A percentile compares a stretch with the other conserved stretches of the same genome.
phyloP scores from a whole-genome alignment of 768 basidiomycete genomes.

The Gautieria morchelliformis region DNA sequence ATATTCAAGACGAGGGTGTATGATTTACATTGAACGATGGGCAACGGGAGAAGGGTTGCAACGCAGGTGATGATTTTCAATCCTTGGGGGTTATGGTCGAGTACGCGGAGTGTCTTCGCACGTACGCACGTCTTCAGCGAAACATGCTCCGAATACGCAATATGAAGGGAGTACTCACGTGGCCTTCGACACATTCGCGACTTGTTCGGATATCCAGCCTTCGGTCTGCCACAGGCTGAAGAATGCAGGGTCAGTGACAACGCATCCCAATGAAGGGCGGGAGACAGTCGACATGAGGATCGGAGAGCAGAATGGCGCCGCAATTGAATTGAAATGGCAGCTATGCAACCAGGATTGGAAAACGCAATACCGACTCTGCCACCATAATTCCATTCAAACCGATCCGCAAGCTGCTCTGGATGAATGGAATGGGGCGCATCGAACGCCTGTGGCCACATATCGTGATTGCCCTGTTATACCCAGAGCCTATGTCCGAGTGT shows the following conservation, averaged over 20 bases:
- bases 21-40: not conserved
- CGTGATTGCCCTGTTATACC: constrained; percentile 4
- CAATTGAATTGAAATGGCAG: too few relatives aligned
- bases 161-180: not conserved
- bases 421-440: constrained; percentile 5
- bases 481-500: too few relatives aligned
- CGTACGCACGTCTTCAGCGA: not conserved
- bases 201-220: constrained; percentile 4
- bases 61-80: constrained; percentile 17
- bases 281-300: too few relatives aligned
- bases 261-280: too few relatives aligned
- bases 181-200: not conserved
- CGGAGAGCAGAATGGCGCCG: too few relatives aligned
- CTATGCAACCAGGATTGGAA: not conserved
- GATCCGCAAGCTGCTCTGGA: not conserved
- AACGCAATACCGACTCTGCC: constrained; percentile 1
- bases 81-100: constrained; percentile 14
- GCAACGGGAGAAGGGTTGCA: not conserved
- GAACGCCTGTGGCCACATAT: constrained; percentile 9
- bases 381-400: constrained; percentile 7
- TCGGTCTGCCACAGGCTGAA: constrained; percentile 5
- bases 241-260: not conserved
- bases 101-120: constrained; percentile 15
- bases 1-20: constrained; percentile 12
- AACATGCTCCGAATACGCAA: not conserved